Percentiles rank a stretch among this genome's conserved stretches.
These are phyloP conservation scores for Pyrus hybrid DNA, from an alignment of 331 rosid species.

Conservation along the genomic window DNA sequence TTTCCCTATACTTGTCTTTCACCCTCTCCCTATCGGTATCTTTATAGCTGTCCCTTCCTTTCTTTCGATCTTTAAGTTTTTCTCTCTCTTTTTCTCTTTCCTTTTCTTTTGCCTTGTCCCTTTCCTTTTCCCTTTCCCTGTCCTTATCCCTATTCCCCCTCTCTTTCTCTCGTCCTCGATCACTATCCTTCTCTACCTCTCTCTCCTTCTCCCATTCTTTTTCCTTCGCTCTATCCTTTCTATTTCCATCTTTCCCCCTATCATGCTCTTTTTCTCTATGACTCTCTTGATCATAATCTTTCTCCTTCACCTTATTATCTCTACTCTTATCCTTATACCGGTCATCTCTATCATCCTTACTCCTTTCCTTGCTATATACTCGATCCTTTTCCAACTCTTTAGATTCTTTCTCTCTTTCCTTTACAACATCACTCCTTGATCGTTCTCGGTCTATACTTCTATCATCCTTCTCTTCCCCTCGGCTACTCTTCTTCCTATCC, in stretches of 20 bases:
- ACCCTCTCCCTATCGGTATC: constrained; percentile 54
- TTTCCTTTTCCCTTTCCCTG: constrained; percentile 42
- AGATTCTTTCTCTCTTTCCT: constrained; percentile 43
- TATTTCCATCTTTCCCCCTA: constrained; percentile 64
- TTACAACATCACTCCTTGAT: constrained; percentile 40
- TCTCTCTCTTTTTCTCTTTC: constrained; percentile 56
- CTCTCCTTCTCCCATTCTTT: constrained; percentile 43
- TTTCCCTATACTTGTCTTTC: constrained; percentile 46
- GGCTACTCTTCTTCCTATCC: constrained; percentile 67
- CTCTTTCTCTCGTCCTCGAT: constrained; percentile 59
- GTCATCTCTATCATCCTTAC: constrained; percentile 70
- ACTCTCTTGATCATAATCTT: constrained; percentile 62
- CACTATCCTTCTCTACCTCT: constrained; percentile 56
- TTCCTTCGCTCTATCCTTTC: constrained; percentile 59
- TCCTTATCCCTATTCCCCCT: constrained; percentile 52
- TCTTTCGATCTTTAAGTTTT: constrained; percentile 23
- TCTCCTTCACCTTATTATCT: constrained; percentile 58
- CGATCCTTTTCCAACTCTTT: constrained; percentile 51
- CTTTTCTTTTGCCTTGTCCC: constrained; percentile 40
- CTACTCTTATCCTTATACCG: constrained; percentile 58
- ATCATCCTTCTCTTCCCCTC: constrained; percentile 60
- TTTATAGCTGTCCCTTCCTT: constrained; percentile 33
- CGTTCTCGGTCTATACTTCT: constrained; percentile 58
- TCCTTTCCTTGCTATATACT: constrained; percentile 44
- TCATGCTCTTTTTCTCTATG: constrained; percentile 64